phyloP scores from a whole-genome alignment of 805 yeast genomes.

The Sporopachydermia lactativora region DNA sequence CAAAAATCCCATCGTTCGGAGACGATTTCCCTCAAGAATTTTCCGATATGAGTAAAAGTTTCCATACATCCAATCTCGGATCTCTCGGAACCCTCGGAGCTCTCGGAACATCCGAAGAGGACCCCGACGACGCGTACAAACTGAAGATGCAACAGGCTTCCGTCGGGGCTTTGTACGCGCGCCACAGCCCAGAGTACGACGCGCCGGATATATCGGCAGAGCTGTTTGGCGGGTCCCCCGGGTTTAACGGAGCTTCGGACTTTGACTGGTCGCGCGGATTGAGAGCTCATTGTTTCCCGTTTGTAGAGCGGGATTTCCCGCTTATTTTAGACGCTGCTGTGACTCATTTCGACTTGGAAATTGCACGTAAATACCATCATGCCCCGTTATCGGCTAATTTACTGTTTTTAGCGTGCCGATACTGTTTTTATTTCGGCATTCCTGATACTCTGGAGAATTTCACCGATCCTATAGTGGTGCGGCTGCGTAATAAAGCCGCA shows the following conservation, averaged over 20 bases:
- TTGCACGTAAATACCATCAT: constrained; percentile 17
- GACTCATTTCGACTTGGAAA: constrained; percentile 20
- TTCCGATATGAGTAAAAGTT: too few relatives aligned
- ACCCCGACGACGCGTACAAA: neutral
- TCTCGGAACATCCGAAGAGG: neutral
- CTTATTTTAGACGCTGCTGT: constrained; percentile 23
- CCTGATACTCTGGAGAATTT: constrained; percentile 18
- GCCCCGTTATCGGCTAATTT: constrained; percentile 28
- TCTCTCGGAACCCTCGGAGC: too few relatives aligned
- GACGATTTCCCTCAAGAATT: too few relatives aligned
- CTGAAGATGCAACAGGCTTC: constrained; percentile 1
- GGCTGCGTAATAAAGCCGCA: constrained; percentile 19
- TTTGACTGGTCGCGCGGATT: constrained; percentile 27
- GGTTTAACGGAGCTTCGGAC: constrained; percentile 9
- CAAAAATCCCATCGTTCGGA: too few relatives aligned
- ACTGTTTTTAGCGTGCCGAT: constrained; percentile 24
- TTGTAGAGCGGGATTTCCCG: constrained; percentile 22
- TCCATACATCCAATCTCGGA: too few relatives aligned
- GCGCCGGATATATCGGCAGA: neutral
- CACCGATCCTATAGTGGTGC: constrained; percentile 16
- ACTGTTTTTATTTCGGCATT: constrained; percentile 22
- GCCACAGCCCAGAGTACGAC: neutral
- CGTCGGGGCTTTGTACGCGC: neutral
- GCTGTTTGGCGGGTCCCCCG: too few relatives aligned
- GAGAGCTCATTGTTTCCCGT: constrained; percentile 26